These are phyloP conservation scores for Calonectria pseudoturangicola DNA, from an alignment of 2,329 filamentous ascomycete genomes.

Conservation along the genomic window DNA sequence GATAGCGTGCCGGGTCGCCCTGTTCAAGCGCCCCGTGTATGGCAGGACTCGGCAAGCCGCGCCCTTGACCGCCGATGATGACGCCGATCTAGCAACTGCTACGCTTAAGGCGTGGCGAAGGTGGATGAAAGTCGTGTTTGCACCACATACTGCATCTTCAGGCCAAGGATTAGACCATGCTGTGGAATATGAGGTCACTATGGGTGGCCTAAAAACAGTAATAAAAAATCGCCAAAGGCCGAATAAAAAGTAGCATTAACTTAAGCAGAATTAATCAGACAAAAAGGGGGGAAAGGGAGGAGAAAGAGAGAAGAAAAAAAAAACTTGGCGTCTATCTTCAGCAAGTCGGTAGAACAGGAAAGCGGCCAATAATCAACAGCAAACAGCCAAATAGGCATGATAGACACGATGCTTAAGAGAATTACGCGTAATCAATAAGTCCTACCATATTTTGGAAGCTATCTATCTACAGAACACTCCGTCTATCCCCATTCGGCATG, in stretches of 20 bases:
- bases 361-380: background rate
- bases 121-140: slow-evolving; percentile 93
- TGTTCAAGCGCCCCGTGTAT: slow-evolving; percentile 82
- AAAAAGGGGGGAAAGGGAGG: background rate
- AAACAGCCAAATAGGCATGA: background rate
- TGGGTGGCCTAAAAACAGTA: slow-evolving; percentile 73
- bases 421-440: slow-evolving; percentile 26
- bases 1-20: slow-evolving; percentile 86
- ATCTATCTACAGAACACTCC: slow-evolving; percentile 20
- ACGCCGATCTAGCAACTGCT: slow-evolving; percentile 64
- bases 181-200: slow-evolving; percentile 84
- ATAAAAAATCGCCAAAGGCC: slow-evolving; percentile 27
- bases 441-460: slow-evolving; percentile 6
- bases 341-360: too few relatives aligned
- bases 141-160: slow-evolving; percentile 79
- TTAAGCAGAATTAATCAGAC: background rate
- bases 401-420: background rate
- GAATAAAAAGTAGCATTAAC: background rate
- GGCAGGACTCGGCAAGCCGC: slow-evolving; percentile 60
- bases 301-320: too few relatives aligned
- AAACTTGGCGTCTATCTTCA: too few relatives aligned
- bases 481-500: slow-evolving; percentile 9
- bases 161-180: slow-evolving; percentile 69
- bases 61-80: slow-evolving; percentile 61
- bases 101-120: slow-evolving; percentile 79